Percentiles rank a stretch among this genome's conserved stretches.
phyloP scores from a whole-genome alignment of 2,329 filamentous ascomycete species.

The Septoria petroselini region DNA sequence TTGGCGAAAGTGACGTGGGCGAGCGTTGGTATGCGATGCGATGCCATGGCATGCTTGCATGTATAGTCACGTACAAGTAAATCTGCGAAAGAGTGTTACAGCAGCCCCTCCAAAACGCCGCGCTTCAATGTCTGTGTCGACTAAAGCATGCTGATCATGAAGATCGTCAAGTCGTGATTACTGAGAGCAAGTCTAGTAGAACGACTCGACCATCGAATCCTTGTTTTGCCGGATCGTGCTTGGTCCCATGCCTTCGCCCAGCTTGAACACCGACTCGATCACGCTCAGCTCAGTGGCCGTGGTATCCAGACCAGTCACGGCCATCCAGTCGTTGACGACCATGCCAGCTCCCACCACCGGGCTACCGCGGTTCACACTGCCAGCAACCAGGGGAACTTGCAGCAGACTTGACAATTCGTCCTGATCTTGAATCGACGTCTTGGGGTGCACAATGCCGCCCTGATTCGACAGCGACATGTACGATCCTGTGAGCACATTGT shows the following conservation, averaged over 20 bases:
- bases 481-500: constrained; percentile 92
- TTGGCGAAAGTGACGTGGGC: too few relatives aligned
- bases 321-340: constrained; percentile 97
- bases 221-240: constrained; percentile 82
- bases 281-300: constrained; percentile 97
- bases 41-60: neutral
- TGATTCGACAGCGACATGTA: constrained; percentile 98
- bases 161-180: constrained; percentile 8
- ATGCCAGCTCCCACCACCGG: constrained; percentile 94
- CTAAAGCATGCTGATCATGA: constrained; percentile 1
- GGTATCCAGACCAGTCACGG: constrained; percentile 90
- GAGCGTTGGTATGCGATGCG: too few relatives aligned
- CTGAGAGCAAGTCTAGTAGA: constrained; percentile 63
- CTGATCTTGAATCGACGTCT: constrained; percentile 95
- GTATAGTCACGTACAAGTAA: neutral
- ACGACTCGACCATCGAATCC: constrained; percentile 98
- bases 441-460: constrained; percentile 94
- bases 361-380: constrained; percentile 87
- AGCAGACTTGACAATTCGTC: constrained; percentile 91
- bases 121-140: constrained; percentile 6
- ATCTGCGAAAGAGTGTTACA: neutral
- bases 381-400: constrained; percentile 92
- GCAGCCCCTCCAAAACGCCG: constrained; percentile 2
- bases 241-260: constrained; percentile 76
- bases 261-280: constrained; percentile 89